Conservation (phyloP, 2,329 filamentous ascomycete species). For the Fusarium sp. region DNA sequence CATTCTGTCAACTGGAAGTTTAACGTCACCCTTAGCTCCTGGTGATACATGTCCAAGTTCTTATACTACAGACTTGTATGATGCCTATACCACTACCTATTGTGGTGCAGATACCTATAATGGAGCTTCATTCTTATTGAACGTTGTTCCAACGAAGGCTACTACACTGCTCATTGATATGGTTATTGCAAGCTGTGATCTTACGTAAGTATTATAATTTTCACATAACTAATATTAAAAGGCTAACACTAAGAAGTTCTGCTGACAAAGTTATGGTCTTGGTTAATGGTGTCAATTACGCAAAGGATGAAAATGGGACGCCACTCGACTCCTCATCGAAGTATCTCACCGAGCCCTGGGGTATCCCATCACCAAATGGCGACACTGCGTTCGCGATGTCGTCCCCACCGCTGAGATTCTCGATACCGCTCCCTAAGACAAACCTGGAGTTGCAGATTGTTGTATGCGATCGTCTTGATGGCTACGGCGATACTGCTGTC, state of each 20-base stretch:
- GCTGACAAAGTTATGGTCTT: neutral
- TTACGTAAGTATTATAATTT: neutral
- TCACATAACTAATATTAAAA: neutral
- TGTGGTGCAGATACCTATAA: neutral
- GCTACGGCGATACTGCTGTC: neutral
- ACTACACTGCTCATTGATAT: neutral
- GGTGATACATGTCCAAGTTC: neutral
- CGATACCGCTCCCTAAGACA: neutral
- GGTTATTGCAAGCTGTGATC: constrained; percentile 3
- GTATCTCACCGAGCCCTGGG: neutral
- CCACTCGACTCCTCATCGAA: neutral
- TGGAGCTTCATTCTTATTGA: neutral
- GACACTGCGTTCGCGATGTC: neutral
- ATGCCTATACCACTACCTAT: neutral
- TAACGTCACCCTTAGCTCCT: neutral
- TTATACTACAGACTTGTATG: neutral
- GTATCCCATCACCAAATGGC: neutral
- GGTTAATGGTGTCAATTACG: neutral
- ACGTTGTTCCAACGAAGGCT: neutral
- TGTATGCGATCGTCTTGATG: neutral
- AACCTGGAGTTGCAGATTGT: neutral
- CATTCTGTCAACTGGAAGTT: constrained; percentile 2
- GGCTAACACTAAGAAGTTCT: neutral
- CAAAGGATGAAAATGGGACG: neutral
- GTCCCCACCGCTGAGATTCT: neutral